Evolutionary conservation across 805 yeast species (phyloP), one percentile per base, ranked within the genome.

Genomic region (Saturnispora galanensis): DNA sequence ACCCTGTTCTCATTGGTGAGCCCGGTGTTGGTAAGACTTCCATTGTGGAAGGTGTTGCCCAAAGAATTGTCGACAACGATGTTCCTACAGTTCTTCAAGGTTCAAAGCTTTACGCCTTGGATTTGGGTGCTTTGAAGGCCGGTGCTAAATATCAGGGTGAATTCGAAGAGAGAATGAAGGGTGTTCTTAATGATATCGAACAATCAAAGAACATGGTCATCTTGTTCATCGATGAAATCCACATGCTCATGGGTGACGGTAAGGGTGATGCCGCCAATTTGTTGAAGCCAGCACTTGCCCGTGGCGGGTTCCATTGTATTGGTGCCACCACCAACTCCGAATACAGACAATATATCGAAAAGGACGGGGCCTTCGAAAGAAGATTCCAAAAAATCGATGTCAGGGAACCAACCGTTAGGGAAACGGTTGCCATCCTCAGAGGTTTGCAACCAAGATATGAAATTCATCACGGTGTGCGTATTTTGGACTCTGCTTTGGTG

Each of bases 11-110:
- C 48, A 88, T 93, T 57, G 98, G 98, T 73, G 98, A 93, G 58
- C 96, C 98, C 35, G 98, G 98, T 78, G 97, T 93, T 44, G 98
- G 98, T 73, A 93, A 93, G 69, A 93, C 98, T 33, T 85, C 95
- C 29, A 90, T 93, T 56, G 96, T 93, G 42, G 98, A 93, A 68
- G 98, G 97, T 57, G 97, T 93, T 46, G 97, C 98, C 10, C 97
- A 90, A 66, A 76, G 98, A 67, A 87, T 93, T 51, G 79, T 93
- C 48, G 97, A 93, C 58, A 85, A 85, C 51, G 98, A 93, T 65
- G 96, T 93, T 12, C 98, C 98, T 36, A 76, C 79, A 21, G 86
- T 90, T 50, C 71, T 93, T 52, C 84, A 84, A 49, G 79, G 79
- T 47, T 80, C 95, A 51, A 79, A 81, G 51, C 70, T 93, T 45